Evolutionary conservation across 2,329 filamentous ascomycete genomes (phyloP).

Genomic region (Berkeleyomyces basicola): DNA sequence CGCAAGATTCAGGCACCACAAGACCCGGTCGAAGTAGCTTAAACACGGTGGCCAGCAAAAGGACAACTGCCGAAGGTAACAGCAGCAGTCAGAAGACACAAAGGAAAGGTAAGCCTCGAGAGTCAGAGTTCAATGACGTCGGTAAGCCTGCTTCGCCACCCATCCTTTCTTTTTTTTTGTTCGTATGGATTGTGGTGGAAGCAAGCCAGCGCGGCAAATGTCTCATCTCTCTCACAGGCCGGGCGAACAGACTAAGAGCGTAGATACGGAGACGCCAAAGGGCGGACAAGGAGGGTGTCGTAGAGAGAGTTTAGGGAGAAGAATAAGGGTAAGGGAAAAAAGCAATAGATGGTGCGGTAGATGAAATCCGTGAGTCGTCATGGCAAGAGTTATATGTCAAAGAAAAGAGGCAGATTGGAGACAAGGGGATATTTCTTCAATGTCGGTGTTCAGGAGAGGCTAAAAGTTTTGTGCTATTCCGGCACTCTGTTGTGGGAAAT

Average conservation of each 20-base stretch:
- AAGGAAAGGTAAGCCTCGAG: not conserved
- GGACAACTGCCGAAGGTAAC: not conserved
- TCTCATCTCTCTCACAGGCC: not conserved
- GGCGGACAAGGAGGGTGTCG: too few species aligned
- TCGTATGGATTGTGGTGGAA: not conserved
- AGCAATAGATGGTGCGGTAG: not conserved
- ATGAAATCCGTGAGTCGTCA: constrained; percentile 1
- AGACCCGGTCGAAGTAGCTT: not conserved
- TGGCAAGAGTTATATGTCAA: not conserved
- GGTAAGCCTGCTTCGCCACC: not conserved
- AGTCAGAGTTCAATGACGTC: not conserved
- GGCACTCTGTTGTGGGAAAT: constrained; percentile 81
- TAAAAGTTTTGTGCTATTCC: constrained; percentile 97
- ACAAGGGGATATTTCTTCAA: constrained; percentile 4
- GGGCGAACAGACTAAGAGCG: not conserved
- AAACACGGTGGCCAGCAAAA: not conserved
- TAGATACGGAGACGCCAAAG: not conserved
- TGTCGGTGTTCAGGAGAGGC: constrained; percentile 8
- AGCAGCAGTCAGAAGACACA: not conserved
- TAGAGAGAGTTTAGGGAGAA: not conserved
- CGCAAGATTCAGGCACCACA: not conserved
- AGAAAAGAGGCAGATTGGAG: not conserved
- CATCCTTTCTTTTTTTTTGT: not conserved
- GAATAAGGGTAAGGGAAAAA: not conserved
- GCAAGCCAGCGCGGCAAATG: not conserved